Percentiles rank a stretch among this genome's conserved stretches.
Evolutionary conservation across 306 rosid species (phyloP).

Genomic region (Argentina anserina): DNA sequence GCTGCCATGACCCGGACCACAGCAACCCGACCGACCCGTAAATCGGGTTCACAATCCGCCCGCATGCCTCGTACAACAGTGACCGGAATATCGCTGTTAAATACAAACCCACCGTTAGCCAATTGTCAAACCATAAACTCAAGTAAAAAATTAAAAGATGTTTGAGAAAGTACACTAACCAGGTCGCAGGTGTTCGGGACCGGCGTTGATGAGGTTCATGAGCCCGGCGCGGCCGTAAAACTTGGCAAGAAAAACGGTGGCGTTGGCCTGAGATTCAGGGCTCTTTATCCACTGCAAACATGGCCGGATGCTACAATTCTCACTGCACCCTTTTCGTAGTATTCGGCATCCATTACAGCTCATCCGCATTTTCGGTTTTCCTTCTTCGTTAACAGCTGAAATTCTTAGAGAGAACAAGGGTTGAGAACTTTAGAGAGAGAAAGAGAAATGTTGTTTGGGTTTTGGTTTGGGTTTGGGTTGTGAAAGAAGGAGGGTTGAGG

Average conservation of each 20-base stretch:
- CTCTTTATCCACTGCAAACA: conserved; percentile 89
- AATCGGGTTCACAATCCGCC: conserved; percentile 91
- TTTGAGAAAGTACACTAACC: conserved; percentile 30
- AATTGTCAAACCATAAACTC: neutral
- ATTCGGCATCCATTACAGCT: conserved; percentile 95
- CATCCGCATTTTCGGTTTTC: conserved; percentile 70
- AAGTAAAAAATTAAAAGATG: neutral
- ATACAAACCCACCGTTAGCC: neutral
- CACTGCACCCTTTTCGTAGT: conserved; percentile 86
- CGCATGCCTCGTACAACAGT: conserved; percentile 86
- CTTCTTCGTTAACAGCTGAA: neutral
- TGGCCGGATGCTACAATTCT: conserved; percentile 87
- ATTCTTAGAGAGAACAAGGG: neutral
- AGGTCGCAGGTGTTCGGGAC: conserved; percentile 93
- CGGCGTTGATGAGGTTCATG: conserved; percentile 93
- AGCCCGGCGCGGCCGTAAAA: conserved; percentile 97
- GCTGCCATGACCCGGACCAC: conserved; percentile 98
- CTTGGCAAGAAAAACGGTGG: conserved; percentile 91
- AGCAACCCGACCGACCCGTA: conserved; percentile 92
- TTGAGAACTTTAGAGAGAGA: neutral
- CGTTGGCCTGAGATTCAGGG: conserved; percentile 95
- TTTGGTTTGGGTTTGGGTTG: neutral
- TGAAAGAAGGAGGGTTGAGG: neutral
- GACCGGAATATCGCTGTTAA: conserved; percentile 74
- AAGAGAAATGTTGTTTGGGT: neutral